Evolutionary conservation across 805 yeast genomes (phyloP).

Genomic region (Pichia gijzeniarum): DNA sequence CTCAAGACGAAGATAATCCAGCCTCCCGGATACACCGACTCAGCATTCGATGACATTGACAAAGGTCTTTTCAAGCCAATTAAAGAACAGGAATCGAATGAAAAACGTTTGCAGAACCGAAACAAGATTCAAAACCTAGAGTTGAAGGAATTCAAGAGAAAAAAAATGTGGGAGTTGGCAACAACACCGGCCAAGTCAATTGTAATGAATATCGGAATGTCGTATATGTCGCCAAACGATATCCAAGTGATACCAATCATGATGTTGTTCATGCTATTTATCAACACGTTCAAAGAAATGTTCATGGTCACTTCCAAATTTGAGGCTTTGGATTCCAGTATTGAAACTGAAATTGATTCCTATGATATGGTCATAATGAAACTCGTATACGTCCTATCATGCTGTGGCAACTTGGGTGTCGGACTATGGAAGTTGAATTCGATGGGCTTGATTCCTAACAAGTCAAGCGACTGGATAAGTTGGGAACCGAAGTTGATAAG

Average conservation of each 20-base stretch:
- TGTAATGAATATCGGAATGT: conserved; percentile 89
- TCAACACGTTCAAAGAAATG: conserved; percentile 72
- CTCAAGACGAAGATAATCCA: conserved; percentile 8
- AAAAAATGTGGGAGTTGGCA: conserved; percentile 86
- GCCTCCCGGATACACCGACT: conserved; percentile 18
- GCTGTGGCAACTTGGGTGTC: conserved; percentile 52
- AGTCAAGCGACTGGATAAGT: conserved; percentile 83
- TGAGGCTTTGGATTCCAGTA: conserved; percentile 15
- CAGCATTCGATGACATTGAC: conserved; percentile 9
- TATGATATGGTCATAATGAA: conserved; percentile 24
- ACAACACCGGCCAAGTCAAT: conserved; percentile 70
- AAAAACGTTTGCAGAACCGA: background rate
- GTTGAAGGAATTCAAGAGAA: conserved; percentile 37
- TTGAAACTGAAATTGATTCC: conserved; percentile 9
- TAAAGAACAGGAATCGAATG: background rate
- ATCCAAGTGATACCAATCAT: conserved; percentile 86
- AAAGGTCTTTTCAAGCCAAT: conserved; percentile 6
- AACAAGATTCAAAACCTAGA: conserved; percentile 13
- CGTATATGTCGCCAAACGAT: conserved; percentile 88
- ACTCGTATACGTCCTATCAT: conserved; percentile 30
- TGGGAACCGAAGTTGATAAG: conserved; percentile 54
- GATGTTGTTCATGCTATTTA: conserved; percentile 79
- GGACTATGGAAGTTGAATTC: conserved; percentile 80
- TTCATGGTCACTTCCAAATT: conserved; percentile 52
- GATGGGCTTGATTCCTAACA: conserved; percentile 90